Percentiles rank a stretch among this genome's conserved stretches.
Conservation (phyloP, 495 filamentous ascomycete species). For the Penicillium bialowiezense region DNA sequence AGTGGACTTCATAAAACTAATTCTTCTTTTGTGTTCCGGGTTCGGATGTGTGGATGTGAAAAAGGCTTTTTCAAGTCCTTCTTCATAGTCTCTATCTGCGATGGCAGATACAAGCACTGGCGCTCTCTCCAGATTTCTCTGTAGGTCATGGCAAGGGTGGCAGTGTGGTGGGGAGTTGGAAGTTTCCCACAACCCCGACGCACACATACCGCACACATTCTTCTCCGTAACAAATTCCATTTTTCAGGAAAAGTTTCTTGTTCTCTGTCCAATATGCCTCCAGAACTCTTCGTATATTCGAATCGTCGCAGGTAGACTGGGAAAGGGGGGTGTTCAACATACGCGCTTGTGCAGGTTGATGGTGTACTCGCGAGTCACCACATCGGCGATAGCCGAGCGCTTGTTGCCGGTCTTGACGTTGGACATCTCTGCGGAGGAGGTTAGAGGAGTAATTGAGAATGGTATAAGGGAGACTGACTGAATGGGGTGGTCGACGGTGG, state of each 20-base stretch:
- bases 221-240: slow-evolving; percentile 20
- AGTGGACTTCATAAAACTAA: slow-evolving; percentile 74
- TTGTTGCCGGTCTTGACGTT: slow-evolving; percentile 64
- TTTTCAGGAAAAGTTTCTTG: slow-evolving; percentile 20
- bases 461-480: slow-evolving; percentile 32
- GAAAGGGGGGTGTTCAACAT: slow-evolving; percentile 51
- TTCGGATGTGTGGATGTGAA: slow-evolving; percentile 15
- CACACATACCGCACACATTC: slow-evolving; percentile 18
- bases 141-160: slow-evolving; percentile 6
- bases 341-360: slow-evolving; percentile 99
- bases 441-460: slow-evolving; percentile 10
- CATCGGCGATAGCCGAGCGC: slow-evolving; percentile 95
- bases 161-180: neutral
- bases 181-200: neutral
- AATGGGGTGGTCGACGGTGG: slow-evolving; percentile 44
- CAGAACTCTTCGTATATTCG: slow-evolving; percentile 19
- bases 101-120: slow-evolving; percentile 1
- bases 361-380: slow-evolving; percentile 99
- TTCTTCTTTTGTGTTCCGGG: slow-evolving; percentile 38
- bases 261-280: slow-evolving; percentile 34
- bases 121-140: slow-evolving; percentile 9
- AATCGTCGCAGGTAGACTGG: slow-evolving; percentile 21
- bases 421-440: slow-evolving; percentile 64
- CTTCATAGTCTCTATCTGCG: slow-evolving; percentile 3
- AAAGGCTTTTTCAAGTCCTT: slow-evolving; percentile 8